phyloP scores from a whole-genome alignment of 2,329 filamentous ascomycete species.

The Penicillium sp. region DNA sequence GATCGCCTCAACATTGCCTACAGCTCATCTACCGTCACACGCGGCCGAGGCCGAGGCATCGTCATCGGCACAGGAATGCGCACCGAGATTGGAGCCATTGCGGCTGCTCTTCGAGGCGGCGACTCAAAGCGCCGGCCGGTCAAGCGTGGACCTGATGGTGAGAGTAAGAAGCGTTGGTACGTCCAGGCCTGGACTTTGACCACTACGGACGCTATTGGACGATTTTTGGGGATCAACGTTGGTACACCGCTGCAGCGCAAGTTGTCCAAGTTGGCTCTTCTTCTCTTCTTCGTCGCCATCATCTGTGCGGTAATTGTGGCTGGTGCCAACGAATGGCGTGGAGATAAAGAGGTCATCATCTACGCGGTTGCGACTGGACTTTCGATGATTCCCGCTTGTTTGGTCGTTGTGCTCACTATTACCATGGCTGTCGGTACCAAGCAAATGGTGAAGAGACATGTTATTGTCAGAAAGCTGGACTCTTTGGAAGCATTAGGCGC shows the following conservation, averaged over 20 bases:
- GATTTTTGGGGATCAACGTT: conserved; percentile 61
- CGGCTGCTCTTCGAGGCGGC: conserved; percentile 55
- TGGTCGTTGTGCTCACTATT: conserved; percentile 62
- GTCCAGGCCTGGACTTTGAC: conserved; percentile 49
- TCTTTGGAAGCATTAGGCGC: conserved; percentile 57
- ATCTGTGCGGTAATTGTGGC: conserved; percentile 64
- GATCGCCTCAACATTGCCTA: conserved; percentile 59
- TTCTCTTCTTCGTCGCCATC: conserved; percentile 62
- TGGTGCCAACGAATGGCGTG: conserved; percentile 55
- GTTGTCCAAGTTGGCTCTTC: conserved; percentile 60
- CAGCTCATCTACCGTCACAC: conserved; percentile 57
- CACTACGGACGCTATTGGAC: conserved; percentile 52
- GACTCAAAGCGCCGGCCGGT: conserved; percentile 49
- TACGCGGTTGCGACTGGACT: conserved; percentile 57
- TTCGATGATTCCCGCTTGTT: conserved; percentile 57
- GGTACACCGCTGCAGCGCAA: conserved; percentile 66
- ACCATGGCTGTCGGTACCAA: conserved; percentile 60
- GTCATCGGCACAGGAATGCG: conserved; percentile 57
- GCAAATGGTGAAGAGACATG: conserved; percentile 51
- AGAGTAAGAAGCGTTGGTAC: conserved; percentile 50
- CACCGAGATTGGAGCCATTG: conserved; percentile 61
- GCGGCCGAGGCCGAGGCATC: conserved; percentile 54
- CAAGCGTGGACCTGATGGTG: conserved; percentile 46
- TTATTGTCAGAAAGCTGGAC: conserved; percentile 54
- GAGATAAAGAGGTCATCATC: conserved; percentile 56